Percentiles rank a stretch among this genome's conserved stretches.
Conservation (phyloP, 768 basidiomycete genomes). For the Agrocybe pediades region DNA sequence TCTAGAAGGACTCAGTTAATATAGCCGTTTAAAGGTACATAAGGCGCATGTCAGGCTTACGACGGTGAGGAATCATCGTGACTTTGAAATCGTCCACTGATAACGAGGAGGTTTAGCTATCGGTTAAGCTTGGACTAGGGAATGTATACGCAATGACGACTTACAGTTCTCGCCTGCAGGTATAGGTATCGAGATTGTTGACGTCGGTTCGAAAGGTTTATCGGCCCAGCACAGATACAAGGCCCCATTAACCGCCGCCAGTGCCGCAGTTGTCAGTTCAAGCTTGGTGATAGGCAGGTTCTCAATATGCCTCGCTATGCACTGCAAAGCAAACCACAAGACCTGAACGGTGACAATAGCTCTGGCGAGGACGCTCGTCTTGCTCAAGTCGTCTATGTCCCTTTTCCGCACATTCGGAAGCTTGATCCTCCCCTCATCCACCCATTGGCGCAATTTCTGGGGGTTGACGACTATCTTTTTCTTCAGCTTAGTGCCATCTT, state of each 20-base stretch:
- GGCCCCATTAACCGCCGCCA: neutral
- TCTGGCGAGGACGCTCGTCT: neutral
- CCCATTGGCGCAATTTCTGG: neutral
- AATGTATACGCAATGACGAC: neutral
- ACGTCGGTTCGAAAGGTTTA: neutral
- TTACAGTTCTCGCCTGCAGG: neutral
- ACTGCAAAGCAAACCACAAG: neutral
- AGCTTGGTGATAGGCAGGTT: neutral
- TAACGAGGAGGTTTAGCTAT: no score
- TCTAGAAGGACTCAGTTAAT: no score
- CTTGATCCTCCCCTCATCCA: neutral
- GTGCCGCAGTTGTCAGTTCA: neutral
- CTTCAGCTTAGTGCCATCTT: no score
- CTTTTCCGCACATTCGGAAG: neutral
- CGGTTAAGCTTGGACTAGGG: no score
- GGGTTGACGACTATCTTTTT: neutral
- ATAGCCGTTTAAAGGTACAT: neutral
- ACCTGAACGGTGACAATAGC: neutral
- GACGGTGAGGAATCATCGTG: no score
- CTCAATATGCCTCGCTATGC: neutral
- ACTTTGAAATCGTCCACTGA: no score
- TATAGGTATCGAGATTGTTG: neutral
- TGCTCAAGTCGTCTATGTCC: constrained; percentile 3
- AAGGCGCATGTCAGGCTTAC: no score
- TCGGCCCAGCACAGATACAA: neutral